Evolutionary conservation across 2,329 filamentous ascomycete genomes (phyloP), one percentile per base, ranked within the genome.

Genomic region (Neopestalotiopsis sp.): DNA sequence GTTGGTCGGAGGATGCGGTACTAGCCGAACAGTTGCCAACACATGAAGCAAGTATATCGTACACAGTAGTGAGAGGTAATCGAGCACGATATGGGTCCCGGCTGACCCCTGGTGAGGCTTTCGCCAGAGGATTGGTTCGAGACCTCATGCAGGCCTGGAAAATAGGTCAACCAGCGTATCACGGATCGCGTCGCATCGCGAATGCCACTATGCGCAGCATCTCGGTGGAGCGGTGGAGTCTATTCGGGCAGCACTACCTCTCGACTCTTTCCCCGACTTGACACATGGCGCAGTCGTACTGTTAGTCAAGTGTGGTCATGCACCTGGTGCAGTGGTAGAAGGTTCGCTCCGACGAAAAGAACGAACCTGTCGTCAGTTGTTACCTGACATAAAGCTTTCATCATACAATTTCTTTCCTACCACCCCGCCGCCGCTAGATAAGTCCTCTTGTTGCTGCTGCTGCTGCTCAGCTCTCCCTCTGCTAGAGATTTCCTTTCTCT

Each of bases 141-240:
- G 40, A 45, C 32, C 45, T 53, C 45, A 53, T 53, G 45, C 45
- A 53, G 45, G 61, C 17, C 38, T n/a, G 34, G 42, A 20, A 20
- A 49, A 34, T 20, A 40, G 38, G 61, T 38, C n/a, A 53, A n/a
- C 20, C 61, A 64, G 61, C 61, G 61, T 64, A 64, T 64, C 61
- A 53, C 45, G 45, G 45, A 53, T 53, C 45, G 45, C 45, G 45
- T 53, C 45, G 61, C 61, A 64, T 64, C 61, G 61, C 61, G 38
- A 64, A 38, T 30, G 38, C 40, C 45, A 53, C 45, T 53, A 53
- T 53, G 45, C 45, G 14, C 14, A n/a, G 61, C 61, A 64, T 34
- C 61, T 45, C 61, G 61, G 61, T 64, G 61, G 61, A 64, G n/a
- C 61, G 61, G 61, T 64, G 61, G 61, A 64, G 61, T 64, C 45